Base-by-base conservation (phyloP, 495 filamentous ascomycete genomes). In the Lophiotrema nucula region DNA sequence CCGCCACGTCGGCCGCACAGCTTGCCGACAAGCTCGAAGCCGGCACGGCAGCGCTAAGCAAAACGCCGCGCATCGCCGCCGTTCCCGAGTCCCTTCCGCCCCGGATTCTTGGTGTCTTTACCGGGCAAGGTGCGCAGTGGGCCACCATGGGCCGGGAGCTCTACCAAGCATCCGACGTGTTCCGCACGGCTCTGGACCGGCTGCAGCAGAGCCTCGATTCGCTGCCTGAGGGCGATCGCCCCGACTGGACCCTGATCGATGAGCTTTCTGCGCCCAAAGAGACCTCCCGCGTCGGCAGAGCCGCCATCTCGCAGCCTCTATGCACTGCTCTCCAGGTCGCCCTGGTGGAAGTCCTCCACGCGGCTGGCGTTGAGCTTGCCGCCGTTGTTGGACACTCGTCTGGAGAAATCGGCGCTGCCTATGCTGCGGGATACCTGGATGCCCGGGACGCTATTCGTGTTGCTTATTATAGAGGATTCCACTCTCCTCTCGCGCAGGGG, bases 371-470 rank as follows among this genome's bases (percentile, higher is more conserved):
- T 18, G 19, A 38, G 21, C 42, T 25, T 33, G 16, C 22, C 8
- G 23, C 26, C 11, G 56, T 60, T 10, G 27, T 60, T 21, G 56
- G 56, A 15, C 56, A 60, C 24, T 60, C 50, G 3, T 60, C 56
- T 26, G 56, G 56, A 3, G 56, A 60, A 27, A 60, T 55, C 16
- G 56, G 22, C 16, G 56, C 56, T 4, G 56, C 56, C 4, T 51
- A 53, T 35, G 56, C 56, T 11, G 21, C 49, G 21, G 56, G 56
- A 10, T 38, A 25, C 19, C 23, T 60, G 4, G 38, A 21, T 3
- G 65, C 71, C 13, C 54, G 50, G 60, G 77, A 72, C 66, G 82
- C 77, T 2, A 74, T 75, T 13, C 52, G 58, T 1, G 39, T 69
- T 35, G 71, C 75, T 2, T 80, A 73, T 42, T 74, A 70, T 35